Base-by-base conservation (phyloP, 1,139 yeast genomes). In the Kazachstania sp. region DNA sequence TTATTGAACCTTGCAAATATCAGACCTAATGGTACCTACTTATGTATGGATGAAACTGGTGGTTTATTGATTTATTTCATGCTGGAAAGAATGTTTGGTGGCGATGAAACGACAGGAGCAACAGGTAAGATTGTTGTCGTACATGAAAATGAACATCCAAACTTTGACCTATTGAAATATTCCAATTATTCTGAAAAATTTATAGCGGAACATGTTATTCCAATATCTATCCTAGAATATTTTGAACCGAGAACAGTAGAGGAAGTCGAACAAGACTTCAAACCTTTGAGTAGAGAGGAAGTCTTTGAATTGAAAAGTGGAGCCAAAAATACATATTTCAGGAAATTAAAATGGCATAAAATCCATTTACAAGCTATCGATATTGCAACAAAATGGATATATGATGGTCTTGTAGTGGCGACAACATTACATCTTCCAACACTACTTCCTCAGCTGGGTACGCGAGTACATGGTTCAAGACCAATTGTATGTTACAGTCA, bases 131-230 rank as follows among this genome's bases (percentile, higher is more conserved):
- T 94, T 43, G 75, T 87, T 3, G 74, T 86, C 30, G 73, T 83
- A 3, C 97, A 92, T 66, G 98, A 90, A 59, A 86, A 88, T 63
- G 98, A 92, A 63, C 97, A 90, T 61, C 81, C 95, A 6, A 90
- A 88, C 59, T 70, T 82, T 37, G 84, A 83, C 54, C 79, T 84
- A 0, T 69, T 92, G 51, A 76, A 78, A 51, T 80, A 80, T 61
- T 75, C 90, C 45, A 79, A 81, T 57, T 80, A 77, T 59, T 64
- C 83, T 1, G 78, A 75, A 30, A 78, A 75, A 16, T 66, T 74
- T 45, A 71, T 78, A 26, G 67, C 72, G 23, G 63, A 69, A 31
- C 77, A 81, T 72, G 76, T 92, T 43, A 78, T 81, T 57, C 77
- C 86, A 3, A 73, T 88, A 19, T 86, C 83, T 54, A 74, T 94